phyloP scores from a whole-genome alignment of 192 early-diverging fungal species.

The Coemansia umbellata region DNA sequence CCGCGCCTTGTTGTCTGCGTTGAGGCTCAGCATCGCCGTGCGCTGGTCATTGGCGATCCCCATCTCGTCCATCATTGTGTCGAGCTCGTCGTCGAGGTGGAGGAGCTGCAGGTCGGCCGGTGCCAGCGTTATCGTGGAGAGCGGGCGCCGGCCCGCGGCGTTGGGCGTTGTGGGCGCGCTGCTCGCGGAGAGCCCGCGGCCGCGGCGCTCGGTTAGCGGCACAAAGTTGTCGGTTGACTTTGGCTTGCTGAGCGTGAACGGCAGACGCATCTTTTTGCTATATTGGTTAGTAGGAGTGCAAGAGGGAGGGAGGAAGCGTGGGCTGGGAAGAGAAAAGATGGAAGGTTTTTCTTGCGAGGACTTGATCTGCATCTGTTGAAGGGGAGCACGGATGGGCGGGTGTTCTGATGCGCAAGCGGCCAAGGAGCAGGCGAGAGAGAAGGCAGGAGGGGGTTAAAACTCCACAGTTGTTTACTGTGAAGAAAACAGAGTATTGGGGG shows the following conservation, averaged over 20 bases:
- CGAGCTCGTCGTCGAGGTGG: constrained; percentile 48
- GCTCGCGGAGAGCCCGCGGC: constrained; percentile 9
- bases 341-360: too few relatives aligned
- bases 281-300: too few relatives aligned
- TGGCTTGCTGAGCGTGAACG: constrained; percentile 24
- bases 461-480: too few relatives aligned
- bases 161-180: too few relatives aligned
- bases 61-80: constrained; percentile 48
- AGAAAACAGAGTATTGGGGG: too few relatives aligned
- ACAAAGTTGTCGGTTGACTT: constrained; percentile 43
- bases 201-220: not conserved
- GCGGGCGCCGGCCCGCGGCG: constrained; percentile 5
- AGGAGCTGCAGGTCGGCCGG: constrained; percentile 25
- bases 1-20: constrained; percentile 36
- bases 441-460: too few relatives aligned
- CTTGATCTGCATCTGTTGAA: too few relatives aligned
- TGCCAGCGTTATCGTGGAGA: too few relatives aligned
- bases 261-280: constrained; percentile 43
- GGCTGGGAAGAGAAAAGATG: not conserved
- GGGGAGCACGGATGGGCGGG: too few relatives aligned
- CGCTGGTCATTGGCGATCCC: constrained; percentile 38
- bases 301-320: too few relatives aligned
- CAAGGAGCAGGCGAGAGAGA: too few relatives aligned
- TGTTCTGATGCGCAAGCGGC: too few relatives aligned
- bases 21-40: constrained; percentile 40